Conservation (phyloP, 768 basidiomycete species). For the Daedalea quercina region DNA sequence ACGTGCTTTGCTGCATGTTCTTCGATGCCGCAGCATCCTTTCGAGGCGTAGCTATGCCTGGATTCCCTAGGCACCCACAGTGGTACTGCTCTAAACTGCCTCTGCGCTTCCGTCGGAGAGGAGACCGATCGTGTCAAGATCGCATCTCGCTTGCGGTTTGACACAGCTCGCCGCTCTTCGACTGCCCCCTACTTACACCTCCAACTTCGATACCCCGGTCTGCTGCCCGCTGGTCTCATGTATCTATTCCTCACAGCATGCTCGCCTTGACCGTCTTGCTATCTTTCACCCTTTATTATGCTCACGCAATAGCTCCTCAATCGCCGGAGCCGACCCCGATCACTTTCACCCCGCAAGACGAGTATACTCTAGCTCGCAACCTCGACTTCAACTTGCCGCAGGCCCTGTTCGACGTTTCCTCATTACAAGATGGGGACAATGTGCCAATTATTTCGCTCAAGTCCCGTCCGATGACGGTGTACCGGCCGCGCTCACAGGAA, state of each 20-base stretch:
- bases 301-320: background rate
- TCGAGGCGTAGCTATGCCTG: background rate
- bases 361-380: slow-evolving; percentile 1
- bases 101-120: background rate
- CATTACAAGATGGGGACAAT: background rate
- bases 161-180: background rate
- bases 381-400: slow-evolving; percentile 1
- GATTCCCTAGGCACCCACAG: background rate
- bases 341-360: slow-evolving; percentile 8
- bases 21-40: too few relatives aligned
- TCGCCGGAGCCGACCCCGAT: slow-evolving; percentile 1
- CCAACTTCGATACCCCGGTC: background rate
- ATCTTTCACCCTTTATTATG: background rate
- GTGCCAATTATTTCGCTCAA: slow-evolving; percentile 27
- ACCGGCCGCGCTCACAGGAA: slow-evolving; percentile 48
- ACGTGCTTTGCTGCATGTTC: too few relatives aligned
- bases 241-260: background rate
- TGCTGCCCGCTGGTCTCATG: background rate
- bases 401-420: slow-evolving; percentile 5
- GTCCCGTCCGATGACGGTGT: slow-evolving; percentile 49
- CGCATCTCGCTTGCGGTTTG: background rate
- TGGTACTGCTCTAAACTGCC: background rate
- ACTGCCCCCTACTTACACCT: background rate
- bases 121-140: background rate
- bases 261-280: background rate